Conservation (phyloP, 345 rosid genomes). For the Alliaria petiolata region DNA sequence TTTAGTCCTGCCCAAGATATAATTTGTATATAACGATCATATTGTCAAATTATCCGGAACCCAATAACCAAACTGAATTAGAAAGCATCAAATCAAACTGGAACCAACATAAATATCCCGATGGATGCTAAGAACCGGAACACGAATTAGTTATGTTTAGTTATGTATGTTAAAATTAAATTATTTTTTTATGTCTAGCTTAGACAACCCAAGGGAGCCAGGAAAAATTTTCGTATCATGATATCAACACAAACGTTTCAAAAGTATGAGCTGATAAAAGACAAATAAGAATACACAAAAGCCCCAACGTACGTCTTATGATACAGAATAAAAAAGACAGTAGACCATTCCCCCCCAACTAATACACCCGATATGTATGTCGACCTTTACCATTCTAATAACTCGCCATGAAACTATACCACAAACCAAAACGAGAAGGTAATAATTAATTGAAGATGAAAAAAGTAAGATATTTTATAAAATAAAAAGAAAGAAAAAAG, state of each 20-base stretch:
- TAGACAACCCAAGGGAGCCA: neutral
- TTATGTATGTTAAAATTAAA: no score
- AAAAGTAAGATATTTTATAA: neutral
- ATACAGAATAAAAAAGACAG: slow-evolving; percentile 12
- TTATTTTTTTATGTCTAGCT: neutral
- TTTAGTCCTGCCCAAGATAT: no score
- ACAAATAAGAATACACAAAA: slow-evolving; percentile 13
- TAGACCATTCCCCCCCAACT: slow-evolving; percentile 1
- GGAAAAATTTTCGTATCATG: neutral
- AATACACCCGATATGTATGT: neutral
- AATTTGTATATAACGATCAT: no score
- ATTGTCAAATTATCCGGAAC: no score
- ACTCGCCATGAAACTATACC: slow-evolving; percentile 31
- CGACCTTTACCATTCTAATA: slow-evolving; percentile 21
- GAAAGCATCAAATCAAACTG: no score
- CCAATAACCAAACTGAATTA: no score
- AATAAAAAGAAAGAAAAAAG: no score
- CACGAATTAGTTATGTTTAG: no score
- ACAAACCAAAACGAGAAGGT: slow-evolving; percentile 8
- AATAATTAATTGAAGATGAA: neutral
- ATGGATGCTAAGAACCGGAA: no score
- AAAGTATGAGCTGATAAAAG: neutral
- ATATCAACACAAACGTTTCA: slow-evolving; percentile 28
- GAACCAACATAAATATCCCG: no score
- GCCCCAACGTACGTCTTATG: neutral